Percentiles rank a stretch among this genome's conserved stretches.
Conservation (phyloP, 2,329 filamentous ascomycete genomes). For the Penicillium fuscoglaucum region DNA sequence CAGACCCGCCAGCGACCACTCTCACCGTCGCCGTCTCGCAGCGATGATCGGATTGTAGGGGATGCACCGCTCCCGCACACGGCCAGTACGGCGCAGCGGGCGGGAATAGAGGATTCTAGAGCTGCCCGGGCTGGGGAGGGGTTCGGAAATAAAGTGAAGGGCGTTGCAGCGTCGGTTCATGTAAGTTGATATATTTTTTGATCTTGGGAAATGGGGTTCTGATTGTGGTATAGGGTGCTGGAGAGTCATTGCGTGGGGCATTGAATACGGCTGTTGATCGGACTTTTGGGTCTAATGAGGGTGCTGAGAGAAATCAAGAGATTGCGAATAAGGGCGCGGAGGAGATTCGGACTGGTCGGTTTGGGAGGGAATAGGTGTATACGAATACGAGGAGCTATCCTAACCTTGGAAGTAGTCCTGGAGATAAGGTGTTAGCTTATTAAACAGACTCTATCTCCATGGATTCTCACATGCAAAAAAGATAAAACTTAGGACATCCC, state of each 20-base stretch:
- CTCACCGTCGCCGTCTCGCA: slow-evolving; percentile 17
- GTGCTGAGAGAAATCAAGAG: slow-evolving; percentile 37
- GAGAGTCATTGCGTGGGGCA: slow-evolving; percentile 43
- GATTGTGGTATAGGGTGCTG: slow-evolving; percentile 34
- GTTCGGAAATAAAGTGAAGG: slow-evolving; percentile 29
- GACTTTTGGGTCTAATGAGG: slow-evolving; percentile 39
- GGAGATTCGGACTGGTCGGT: slow-evolving; percentile 36
- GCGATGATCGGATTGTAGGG: slow-evolving; percentile 14
- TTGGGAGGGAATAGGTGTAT: slow-evolving; percentile 10
- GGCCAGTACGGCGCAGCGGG: slow-evolving; percentile 20
- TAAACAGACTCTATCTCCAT: too few species aligned
- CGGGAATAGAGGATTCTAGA: slow-evolving; percentile 12
- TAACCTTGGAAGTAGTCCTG: too few species aligned
- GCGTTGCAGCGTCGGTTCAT: slow-evolving; percentile 36
- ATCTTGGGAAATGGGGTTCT: background rate
- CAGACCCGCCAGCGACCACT: slow-evolving; percentile 11
- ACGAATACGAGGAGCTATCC: too few species aligned
- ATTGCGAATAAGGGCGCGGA: slow-evolving; percentile 39
- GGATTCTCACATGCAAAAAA: too few species aligned
- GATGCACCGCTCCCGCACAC: slow-evolving; percentile 20
- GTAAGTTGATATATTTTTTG: slow-evolving; percentile 27
- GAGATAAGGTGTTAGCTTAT: too few species aligned
- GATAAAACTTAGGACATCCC: too few species aligned
- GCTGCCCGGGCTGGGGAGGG: slow-evolving; percentile 20
- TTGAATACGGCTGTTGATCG: slow-evolving; percentile 41